Evolutionary conservation across 2,329 filamentous ascomycete genomes (phyloP), one percentile per base, ranked within the genome.

Genomic region (Ophiosphaerella korrae): DNA sequence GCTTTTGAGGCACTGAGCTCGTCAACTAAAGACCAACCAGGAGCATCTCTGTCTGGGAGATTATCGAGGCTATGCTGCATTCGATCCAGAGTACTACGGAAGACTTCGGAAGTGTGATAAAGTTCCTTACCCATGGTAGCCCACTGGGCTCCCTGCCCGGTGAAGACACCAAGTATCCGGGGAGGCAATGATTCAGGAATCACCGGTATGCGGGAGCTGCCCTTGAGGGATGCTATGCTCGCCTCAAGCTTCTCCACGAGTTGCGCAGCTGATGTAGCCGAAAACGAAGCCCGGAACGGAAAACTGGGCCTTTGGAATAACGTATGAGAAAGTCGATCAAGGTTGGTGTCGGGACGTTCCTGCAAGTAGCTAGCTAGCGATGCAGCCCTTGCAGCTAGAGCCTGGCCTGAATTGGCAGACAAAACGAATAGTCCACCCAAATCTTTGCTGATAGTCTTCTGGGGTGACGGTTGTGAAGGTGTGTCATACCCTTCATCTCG

Each of bases 291-390:
- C 14, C 50, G 23, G 32, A 44, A 43, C 2, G 13, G 14, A 11
- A 38, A 38, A 6, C 18, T 14, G 2, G 13, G 6, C 36, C 36
- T 38, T 6, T 14, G 21, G 14, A 38, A 36, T n/a, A 50, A 5
- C 0, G 51, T 49, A 18, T 45, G 16, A 1, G 43, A 29, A 9
- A 53, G 16, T 13, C 38, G 39, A 5, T 31, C 23, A 16, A 50
- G 13, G n/a, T 46, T 13, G 7, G 45, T n/a, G 44, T 7, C 3
- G 12, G 45, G 1, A 33, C 5, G 2, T 21, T 12, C 5, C 29
- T 40, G 24, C 16, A 52, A 34, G 33, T 52, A 45, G 12, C 21
- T 16, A 18, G 36, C 18, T 35, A 53, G 42, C 12, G 46, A 23
- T 16, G 42, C 14, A 16, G 35, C 42, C 7, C 33, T 39, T 39